Evolutionary conservation across 768 basidiomycete species (phyloP).

Genomic region (Gautieria morchelliformis): DNA sequence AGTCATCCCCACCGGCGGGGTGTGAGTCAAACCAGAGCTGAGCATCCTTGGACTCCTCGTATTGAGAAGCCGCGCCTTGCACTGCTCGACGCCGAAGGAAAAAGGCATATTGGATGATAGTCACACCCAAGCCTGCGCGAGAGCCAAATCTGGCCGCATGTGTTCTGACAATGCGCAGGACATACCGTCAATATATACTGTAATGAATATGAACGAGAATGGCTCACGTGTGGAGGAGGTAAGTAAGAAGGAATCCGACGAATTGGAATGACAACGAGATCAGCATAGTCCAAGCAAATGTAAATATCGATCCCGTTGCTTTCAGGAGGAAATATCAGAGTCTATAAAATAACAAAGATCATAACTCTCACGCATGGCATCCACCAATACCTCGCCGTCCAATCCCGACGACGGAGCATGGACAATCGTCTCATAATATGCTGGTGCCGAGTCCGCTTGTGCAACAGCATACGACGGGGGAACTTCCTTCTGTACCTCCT

Average conservation of each 20-base stretch:
- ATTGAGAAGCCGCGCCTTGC: constrained; percentile 31
- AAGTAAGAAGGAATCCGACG: constrained; percentile 86
- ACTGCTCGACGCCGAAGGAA: constrained; percentile 43
- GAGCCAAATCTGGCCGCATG: constrained; percentile 93
- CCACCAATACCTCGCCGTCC: constrained; percentile 81
- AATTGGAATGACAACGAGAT: constrained; percentile 97
- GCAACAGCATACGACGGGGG: constrained; percentile 88
- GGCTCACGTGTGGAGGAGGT: constrained; percentile 63
- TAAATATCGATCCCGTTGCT: constrained; percentile 65
- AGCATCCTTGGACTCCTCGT: constrained; percentile 14
- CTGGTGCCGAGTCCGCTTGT: constrained; percentile 81
- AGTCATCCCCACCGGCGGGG: background rate
- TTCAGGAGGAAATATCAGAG: constrained; percentile 8
- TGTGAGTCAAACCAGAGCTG: constrained; percentile 3
- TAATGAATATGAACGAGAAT: background rate
- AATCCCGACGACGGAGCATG: constrained; percentile 66
- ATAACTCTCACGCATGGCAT: constrained; percentile 64
- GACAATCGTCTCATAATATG: constrained; percentile 96
- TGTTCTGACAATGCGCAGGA: constrained; percentile 44
- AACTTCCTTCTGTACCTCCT: constrained; percentile 69
- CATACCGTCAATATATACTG: background rate
- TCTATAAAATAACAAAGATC: constrained; percentile 41
- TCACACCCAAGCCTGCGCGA: constrained; percentile 90
- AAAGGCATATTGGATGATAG: constrained; percentile 87
- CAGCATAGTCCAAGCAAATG: constrained; percentile 72